These are phyloP conservation scores for Clonostachys rosea DNA, from an alignment of 2,329 filamentous ascomycete genomes.

Conservation along the genomic window DNA sequence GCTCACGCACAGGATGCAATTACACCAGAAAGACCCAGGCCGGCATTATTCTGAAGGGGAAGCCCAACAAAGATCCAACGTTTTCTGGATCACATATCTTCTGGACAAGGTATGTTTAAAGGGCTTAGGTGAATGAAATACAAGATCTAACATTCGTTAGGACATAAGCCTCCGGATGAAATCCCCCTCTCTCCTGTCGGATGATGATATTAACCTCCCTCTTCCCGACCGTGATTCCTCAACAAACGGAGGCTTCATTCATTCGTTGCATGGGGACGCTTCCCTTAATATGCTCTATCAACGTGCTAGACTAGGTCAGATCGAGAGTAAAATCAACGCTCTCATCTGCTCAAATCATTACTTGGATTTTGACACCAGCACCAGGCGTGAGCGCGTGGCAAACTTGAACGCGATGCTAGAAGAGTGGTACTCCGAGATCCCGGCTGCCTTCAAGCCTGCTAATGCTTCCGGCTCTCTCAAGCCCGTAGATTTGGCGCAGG, in stretches of 20 bases:
- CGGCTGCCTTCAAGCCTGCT: conserved; percentile 23
- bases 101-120: conserved; percentile 26
- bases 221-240: conserved; percentile 19
- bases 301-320: conserved; percentile 29
- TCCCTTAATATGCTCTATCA: conserved; percentile 30
- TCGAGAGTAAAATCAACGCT: conserved; percentile 34
- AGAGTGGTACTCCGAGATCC: conserved; percentile 27
- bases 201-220: conserved; percentile 33
- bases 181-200: conserved; percentile 29
- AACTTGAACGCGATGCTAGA: conserved; percentile 24
- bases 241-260: conserved; percentile 25
- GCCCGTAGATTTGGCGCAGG: conserved; percentile 3
- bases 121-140: not conserved
- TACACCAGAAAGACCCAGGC: conserved; percentile 4
- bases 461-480: conserved; percentile 11
- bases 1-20: not conserved
- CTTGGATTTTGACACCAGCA: conserved; percentile 13
- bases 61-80: conserved; percentile 21
- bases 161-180: conserved; percentile 27
- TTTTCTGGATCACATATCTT: conserved; percentile 35
- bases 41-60: conserved; percentile 17
- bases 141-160: conserved; percentile 4
- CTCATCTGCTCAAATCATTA: conserved; percentile 24
- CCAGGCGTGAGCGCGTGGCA: conserved; percentile 18
- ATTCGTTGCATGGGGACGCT: conserved; percentile 21